phyloP scores from a whole-genome alignment of 306 rosid genomes.

The Prunus salicina region DNA sequence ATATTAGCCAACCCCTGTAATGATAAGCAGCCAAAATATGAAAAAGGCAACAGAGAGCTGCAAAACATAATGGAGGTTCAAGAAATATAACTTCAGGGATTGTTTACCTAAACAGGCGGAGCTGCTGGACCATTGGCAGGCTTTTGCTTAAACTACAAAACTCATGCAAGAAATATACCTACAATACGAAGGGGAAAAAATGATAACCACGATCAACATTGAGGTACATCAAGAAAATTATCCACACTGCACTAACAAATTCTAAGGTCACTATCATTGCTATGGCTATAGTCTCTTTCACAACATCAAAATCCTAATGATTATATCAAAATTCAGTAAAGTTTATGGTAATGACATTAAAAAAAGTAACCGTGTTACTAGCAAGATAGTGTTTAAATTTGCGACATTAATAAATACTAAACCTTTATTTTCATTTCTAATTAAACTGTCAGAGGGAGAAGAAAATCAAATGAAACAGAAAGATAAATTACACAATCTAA shows the following conservation, averaged over 20 bases:
- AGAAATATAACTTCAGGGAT: conserved; percentile 10
- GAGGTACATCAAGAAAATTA: not conserved
- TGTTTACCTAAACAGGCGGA: conserved; percentile 76
- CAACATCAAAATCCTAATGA: not conserved
- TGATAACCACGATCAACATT: not conserved
- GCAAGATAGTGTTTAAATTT: not conserved
- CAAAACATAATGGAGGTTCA: conserved; percentile 5
- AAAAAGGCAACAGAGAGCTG: not conserved
- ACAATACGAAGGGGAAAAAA: conserved; percentile 2
- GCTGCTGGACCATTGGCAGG: conserved; percentile 93
- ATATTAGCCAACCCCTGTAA: not conserved
- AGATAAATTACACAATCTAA: not conserved
- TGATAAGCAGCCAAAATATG: conserved; percentile 12
- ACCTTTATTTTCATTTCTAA: not conserved
- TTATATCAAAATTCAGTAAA: not conserved
- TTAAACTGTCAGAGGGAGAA: not conserved
- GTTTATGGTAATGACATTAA: not conserved
- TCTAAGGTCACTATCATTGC: conserved; percentile 3
- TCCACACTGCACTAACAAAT: not conserved
- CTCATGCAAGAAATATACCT: conserved; percentile 88
- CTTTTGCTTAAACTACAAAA: conserved; percentile 93
- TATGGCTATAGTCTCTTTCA: not conserved
- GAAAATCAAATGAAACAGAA: not conserved
- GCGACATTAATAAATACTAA: not conserved
- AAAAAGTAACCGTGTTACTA: not conserved